phyloP scores from a whole-genome alignment of 192 early-diverging fungal species.

The Pilobolus umbonatus region DNA sequence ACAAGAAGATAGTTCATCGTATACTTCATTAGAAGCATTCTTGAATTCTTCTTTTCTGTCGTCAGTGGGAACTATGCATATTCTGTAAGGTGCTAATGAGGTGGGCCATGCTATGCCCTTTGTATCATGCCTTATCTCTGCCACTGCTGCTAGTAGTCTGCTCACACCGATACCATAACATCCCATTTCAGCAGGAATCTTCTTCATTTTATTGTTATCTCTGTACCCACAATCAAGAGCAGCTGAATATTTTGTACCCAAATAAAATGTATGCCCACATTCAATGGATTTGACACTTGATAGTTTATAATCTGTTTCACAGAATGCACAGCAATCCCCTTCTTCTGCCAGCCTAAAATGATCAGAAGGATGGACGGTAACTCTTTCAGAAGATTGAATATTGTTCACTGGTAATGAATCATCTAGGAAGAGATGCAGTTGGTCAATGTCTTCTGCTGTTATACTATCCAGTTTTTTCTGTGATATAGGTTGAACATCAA shows the following conservation, averaged over 20 bases:
- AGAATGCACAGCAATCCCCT: conserved; percentile 46
- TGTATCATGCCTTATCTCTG: conserved; percentile 61
- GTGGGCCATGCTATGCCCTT: conserved; percentile 78
- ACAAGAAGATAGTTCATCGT: conserved; percentile 37
- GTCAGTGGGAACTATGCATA: conserved; percentile 58
- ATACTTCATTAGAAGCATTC: conserved; percentile 30
- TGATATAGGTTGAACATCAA: not conserved
- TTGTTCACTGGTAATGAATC: conserved; percentile 11
- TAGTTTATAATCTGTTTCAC: conserved; percentile 21
- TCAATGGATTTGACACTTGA: conserved; percentile 61
- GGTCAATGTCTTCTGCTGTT: not conserved
- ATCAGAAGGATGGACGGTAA: conserved; percentile 13
- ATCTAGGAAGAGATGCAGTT: conserved; percentile 18
- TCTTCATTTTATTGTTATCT: conserved; percentile 21
- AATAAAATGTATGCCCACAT: conserved; percentile 84
- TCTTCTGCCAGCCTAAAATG: conserved; percentile 44
- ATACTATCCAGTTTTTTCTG: not conserved
- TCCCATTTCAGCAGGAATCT: conserved; percentile 73
- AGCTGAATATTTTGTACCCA: conserved; percentile 84
- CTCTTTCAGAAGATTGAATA: not conserved
- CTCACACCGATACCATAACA: conserved; percentile 89
- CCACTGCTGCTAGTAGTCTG: conserved; percentile 76
- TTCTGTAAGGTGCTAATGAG: conserved; percentile 71
- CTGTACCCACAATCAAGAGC: conserved; percentile 57
- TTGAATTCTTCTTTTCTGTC: conserved; percentile 31